Base-by-base conservation (phyloP, 208 protist genomes). In the Trypanosoma avium region DNA sequence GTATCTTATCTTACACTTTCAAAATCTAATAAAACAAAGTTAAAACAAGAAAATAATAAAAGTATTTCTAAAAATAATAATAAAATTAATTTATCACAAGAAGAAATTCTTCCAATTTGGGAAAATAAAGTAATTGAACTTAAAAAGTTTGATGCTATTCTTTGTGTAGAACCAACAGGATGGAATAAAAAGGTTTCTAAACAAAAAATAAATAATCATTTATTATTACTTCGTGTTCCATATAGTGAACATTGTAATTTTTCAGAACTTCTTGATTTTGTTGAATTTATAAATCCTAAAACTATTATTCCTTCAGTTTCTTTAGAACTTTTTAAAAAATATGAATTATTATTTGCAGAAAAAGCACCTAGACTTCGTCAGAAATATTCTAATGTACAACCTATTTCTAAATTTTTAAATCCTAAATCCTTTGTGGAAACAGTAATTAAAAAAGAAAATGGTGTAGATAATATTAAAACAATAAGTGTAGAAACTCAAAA, bases 191-290 rank as follows among this genome's bases (percentile, higher is more conserved):
- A 71, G 13, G 15, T 50, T 12, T 59, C 52, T 17, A 58, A 53
- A 35, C 53, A 66, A 32, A 46, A 24, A 4, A 49, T 91, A 17
- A 72, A 57, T 9, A 57, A 67, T 3, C 57, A 57, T 33, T 35
- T 79, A 9, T 75, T 58, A 17, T 48, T 86, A 24, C 65, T 95
- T 9, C 60, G 73, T 26, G 69, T 96, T 1, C 88, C 90, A 7
- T 96, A 96, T 64, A 93, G 86, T 55, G 90, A 96, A 64, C 90
- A 96, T 79, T 82, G 82, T 64, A 81, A 76, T 55, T 94, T 96
- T 67, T 54, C 74, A 8, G 90, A 96, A 63, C 71, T 96, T 61
- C 30, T 92, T 13, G 60, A 76, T 24, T 96, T 96, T 76, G 88
- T 94, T 5, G 61, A 33, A 36, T 76, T 86, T 48, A 43, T 94